Evolutionary conservation across 2,329 filamentous ascomycete genomes (phyloP), one percentile per base, ranked within the genome.

Genomic region (Cladophialophora psammophila): DNA sequence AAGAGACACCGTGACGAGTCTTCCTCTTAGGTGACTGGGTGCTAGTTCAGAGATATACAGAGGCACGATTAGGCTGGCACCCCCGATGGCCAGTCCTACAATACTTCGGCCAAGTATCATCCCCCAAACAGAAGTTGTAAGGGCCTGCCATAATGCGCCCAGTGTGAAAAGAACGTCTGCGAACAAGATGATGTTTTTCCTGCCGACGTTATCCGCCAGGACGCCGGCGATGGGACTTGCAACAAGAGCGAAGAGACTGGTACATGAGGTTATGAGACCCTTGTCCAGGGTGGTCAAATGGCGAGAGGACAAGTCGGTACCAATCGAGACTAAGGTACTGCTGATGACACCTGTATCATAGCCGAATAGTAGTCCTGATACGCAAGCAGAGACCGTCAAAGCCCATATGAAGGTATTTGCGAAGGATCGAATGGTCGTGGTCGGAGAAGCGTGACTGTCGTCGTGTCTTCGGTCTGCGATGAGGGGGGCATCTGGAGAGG

Each of bases 11-110:
- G 93, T 96, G 3, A 97, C 91, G 48, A 98, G 81, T 48, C 91
- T 83, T 13, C 94, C 94, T 63, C 94, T 84, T 68, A 91, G 87
- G 26, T 87, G 84, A 1, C 91, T 87, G 0, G 94, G 94, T 3
- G 92, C 89, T 12, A 97, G 82, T 78, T 98, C 94, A 8, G 91
- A 90, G 67, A 97, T 94, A 79, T 96, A 96, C 72, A 97, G 78
- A 54, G 94, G 94, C 35, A 92, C 90, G 3, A 96, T 91, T 73
- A 96, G 91, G 75, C 90, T 93, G 32, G 82, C 81, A 57, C 77
- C 76, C 18, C 82, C 82, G 69, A 84, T 79, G 3, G 81, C 82
- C 62, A 84, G 73, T 15, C 82, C 82, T 59, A 84, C 80, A 69
- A 83, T 73, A 67, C 80, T 82, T 52, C 82, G 77, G 2, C 82